Evolutionary conservation across 2,329 filamentous ascomycete genomes (phyloP).

Genomic region (Verticillium klebahnii): DNA sequence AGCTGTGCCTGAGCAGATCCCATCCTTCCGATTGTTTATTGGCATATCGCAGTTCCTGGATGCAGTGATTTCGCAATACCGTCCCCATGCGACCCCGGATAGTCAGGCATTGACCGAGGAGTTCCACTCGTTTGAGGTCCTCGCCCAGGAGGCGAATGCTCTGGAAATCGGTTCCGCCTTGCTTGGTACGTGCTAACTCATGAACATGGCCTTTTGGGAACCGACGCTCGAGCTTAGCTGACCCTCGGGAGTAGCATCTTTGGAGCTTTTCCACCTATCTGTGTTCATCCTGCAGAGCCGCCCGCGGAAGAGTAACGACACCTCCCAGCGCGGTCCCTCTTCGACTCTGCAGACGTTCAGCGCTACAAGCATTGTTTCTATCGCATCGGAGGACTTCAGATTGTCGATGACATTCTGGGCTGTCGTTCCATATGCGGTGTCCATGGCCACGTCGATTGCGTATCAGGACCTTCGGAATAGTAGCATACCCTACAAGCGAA

Average conservation of each 20-base stretch:
- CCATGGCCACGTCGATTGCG: conserved; percentile 16
- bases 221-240: background rate
- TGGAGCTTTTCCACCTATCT: conserved; percentile 17
- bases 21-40: conserved; percentile 17
- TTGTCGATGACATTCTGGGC: conserved; percentile 16
- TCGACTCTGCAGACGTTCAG: conserved; percentile 14
- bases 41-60: conserved; percentile 15
- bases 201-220: no score
- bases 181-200: conserved; percentile 9
- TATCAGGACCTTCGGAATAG: conserved; percentile 17
- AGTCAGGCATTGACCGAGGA: conserved; percentile 6
- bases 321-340: conserved; percentile 8
- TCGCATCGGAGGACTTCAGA: conserved; percentile 15
- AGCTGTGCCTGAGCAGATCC: conserved; percentile 14
- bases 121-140: conserved; percentile 11
- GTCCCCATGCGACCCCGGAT: conserved; percentile 9
- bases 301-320: conserved; percentile 6
- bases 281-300: conserved; percentile 15
- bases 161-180: background rate
- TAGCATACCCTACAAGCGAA: conserved; percentile 13
- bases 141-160: conserved; percentile 5
- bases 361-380: conserved; percentile 13
- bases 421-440: conserved; percentile 16
- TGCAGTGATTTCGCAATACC: conserved; percentile 17
- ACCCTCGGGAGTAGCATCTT: conserved; percentile 7